Percentiles rank a stretch among this genome's conserved stretches.
Evolutionary conservation across 179 eudicot species (phyloP).

Genomic region (Silene noctiflora): DNA sequence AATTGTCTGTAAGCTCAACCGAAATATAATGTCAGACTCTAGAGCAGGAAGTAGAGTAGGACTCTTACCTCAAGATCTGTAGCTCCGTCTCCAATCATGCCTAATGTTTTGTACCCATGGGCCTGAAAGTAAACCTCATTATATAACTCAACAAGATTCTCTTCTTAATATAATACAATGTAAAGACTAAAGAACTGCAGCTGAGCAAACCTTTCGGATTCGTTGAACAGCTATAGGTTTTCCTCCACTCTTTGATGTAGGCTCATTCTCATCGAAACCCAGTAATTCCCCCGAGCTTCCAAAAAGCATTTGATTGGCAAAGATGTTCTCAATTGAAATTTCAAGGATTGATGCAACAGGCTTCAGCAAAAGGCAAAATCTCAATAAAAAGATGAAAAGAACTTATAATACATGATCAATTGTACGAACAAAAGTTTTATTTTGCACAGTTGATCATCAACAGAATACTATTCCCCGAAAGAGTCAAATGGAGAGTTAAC

Average conservation of each 20-base stretch:
- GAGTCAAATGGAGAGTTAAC: background rate
- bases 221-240: slow-evolving; percentile 89
- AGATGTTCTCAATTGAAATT: slow-evolving; percentile 70
- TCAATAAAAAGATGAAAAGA: slow-evolving; percentile 16
- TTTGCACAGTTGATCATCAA: too few species aligned
- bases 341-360: slow-evolving; percentile 89
- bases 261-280: slow-evolving; percentile 82
- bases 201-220: slow-evolving; percentile 58
- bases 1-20: background rate
- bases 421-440: too few species aligned
- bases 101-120: slow-evolving; percentile 65
- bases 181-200: slow-evolving; percentile 7
- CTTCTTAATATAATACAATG: slow-evolving; percentile 8
- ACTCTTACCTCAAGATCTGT: slow-evolving; percentile 92
- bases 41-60: background rate
- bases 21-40: background rate
- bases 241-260: slow-evolving; percentile 96
- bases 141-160: background rate
- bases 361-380: slow-evolving; percentile 35
- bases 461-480: background rate
- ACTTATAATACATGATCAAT: too few species aligned
- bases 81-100: slow-evolving; percentile 98
- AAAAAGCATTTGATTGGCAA: slow-evolving; percentile 78
- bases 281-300: slow-evolving; percentile 61
- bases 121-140: slow-evolving; percentile 42